Evolutionary conservation across 306 rosid genomes (phyloP).

Genomic region (Acacia crassicarpa): DNA sequence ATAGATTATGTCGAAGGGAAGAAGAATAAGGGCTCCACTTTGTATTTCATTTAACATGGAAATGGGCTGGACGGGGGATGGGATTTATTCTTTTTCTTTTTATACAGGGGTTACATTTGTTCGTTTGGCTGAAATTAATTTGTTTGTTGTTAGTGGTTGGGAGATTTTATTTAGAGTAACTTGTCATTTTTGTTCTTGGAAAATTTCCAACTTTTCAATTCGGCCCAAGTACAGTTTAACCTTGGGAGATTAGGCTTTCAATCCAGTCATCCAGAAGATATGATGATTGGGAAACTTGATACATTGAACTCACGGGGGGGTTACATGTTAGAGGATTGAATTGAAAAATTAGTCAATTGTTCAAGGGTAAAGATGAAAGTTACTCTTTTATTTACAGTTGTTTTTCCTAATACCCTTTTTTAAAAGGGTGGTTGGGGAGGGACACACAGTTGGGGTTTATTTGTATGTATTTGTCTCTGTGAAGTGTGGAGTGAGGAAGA

Average conservation of each 20-base stretch:
- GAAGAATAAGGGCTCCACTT: conserved; percentile 26
- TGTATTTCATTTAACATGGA: background rate
- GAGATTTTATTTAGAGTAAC: background rate
- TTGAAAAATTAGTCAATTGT: background rate
- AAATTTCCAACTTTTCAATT: background rate
- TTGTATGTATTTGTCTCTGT: conserved; percentile 12
- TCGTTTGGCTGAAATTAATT: conserved; percentile 39
- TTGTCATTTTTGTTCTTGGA: background rate
- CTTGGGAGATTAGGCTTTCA: background rate
- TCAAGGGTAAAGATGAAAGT: background rate
- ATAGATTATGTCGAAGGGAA: background rate
- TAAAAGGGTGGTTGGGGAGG: background rate
- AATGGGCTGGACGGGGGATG: background rate
- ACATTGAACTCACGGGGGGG: background rate
- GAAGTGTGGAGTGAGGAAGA: conserved; percentile 10
- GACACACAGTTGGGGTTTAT: background rate
- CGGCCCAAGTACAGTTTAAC: background rate
- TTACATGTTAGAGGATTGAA: background rate
- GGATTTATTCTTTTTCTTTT: conserved; percentile 35
- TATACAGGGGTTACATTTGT: conserved; percentile 42
- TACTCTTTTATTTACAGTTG: conserved; percentile 20
- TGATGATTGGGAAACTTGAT: background rate
- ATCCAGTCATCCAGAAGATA: background rate
- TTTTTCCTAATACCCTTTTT: background rate
- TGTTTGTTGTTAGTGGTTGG: conserved; percentile 34